Base-by-base conservation (phyloP, 2,329 filamentous ascomycete genomes). In the Ascochyta fabae region DNA sequence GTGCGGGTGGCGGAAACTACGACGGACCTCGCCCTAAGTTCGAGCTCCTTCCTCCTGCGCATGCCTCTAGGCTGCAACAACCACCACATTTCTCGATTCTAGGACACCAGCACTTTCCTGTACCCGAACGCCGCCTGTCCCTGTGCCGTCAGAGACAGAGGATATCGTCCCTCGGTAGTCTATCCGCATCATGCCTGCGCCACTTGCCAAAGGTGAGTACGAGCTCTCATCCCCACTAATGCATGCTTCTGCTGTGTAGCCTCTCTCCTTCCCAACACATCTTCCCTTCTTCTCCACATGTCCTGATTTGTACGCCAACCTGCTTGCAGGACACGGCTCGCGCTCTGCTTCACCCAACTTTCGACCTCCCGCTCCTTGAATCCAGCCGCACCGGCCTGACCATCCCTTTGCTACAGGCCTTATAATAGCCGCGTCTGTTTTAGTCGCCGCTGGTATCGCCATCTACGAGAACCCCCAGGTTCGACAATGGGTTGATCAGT, bases 401-500 rank as follows among this genome's bases (percentile, higher is more conserved):
- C 63, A 64, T 44, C 65, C 65, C 31, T 53, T 67, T 53, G 50
- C 57, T 40, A 65, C 71, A 88, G 86, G 85, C 68, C 80, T 87
- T 61, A 84, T 88, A 59, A 82, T 88, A 62, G 84, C 84, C 43
- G 81, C 86, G 59, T 83, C 83, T 39, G 79, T 88, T 36, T 77
- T 88, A 52, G 81, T 87, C 48, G 86, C 86, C 57, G 84, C 86
- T 16, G 83, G 85, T 12, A 80, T 87, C 46, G 86, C 86, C 48
- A 81, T 86, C 41, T 86, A 87, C 72, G 84, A 88, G 70, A 86
- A 83, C 36, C 86, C 86, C 0, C 82, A 87, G 67, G 79, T 88
- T 55, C 80, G 84, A 71, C 78, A 81, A 80, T 88, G 86, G 86
- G 75, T 88, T 48, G 80, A 85, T 53, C 80, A 83, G 52, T 85